These are phyloP conservation scores for Saturnispora gosingensis DNA, from an alignment of 805 yeast species.

Conservation along the genomic window DNA sequence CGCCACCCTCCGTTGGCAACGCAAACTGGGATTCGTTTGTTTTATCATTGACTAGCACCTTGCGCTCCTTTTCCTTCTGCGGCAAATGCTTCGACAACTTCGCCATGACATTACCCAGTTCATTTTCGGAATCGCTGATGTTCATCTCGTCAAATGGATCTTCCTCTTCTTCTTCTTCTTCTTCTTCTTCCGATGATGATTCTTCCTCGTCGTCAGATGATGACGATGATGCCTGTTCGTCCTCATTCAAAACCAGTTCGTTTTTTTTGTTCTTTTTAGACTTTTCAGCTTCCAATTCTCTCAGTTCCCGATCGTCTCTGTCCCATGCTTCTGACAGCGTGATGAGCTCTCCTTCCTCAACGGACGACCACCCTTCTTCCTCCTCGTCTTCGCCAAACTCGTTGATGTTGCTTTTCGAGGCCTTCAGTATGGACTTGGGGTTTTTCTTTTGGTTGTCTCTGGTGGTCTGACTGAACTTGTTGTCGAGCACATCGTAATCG, in stretches of 20 bases:
- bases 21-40: constrained; percentile 61
- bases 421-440: constrained; percentile 6
- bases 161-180: constrained; percentile 10
- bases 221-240: constrained; percentile 15
- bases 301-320: constrained; percentile 48
- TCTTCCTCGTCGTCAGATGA: not conserved
- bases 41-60: constrained; percentile 40
- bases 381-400: constrained; percentile 41
- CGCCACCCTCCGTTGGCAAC: constrained; percentile 51
- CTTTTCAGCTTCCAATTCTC: constrained; percentile 1
- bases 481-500: constrained; percentile 50
- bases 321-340: constrained; percentile 89
- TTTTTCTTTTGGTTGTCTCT: constrained; percentile 36
- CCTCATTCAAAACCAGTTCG: constrained; percentile 15
- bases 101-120: constrained; percentile 40
- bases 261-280: constrained; percentile 11
- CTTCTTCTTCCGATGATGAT: constrained; percentile 6
- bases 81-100: constrained; percentile 29
- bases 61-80: constrained; percentile 31
- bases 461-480: constrained; percentile 60
- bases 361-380: constrained; percentile 60
- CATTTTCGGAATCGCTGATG: constrained; percentile 33
- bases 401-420: constrained; percentile 9
- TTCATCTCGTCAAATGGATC: constrained; percentile 24
- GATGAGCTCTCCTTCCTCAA: constrained; percentile 67